A percentile compares a stretch with the other conserved stretches of the same genome.
Evolutionary conservation across 2,329 filamentous ascomycete genomes (phyloP).

Genomic region (Diaporthe vaccinii): DNA sequence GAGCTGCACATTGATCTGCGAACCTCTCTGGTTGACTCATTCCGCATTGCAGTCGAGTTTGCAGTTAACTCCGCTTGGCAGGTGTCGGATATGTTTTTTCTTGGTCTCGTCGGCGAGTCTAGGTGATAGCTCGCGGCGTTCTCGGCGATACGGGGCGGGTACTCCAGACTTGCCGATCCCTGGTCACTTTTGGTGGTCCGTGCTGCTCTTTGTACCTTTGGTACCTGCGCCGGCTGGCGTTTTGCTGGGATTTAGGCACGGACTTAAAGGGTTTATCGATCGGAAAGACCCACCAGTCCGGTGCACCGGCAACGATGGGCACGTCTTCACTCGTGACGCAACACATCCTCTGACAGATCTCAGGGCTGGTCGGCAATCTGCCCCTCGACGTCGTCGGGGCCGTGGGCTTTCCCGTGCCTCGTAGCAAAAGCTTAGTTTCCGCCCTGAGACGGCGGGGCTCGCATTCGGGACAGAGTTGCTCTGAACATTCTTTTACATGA

Average conservation of each 20-base stretch:
- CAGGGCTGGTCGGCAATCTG: constrained; percentile 6
- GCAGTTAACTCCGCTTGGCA: constrained; percentile 6
- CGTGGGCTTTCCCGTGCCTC: background rate
- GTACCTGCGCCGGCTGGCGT: background rate
- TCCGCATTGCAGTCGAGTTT: constrained; percentile 5
- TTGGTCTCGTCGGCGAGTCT: constrained; percentile 2
- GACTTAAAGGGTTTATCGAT: constrained; percentile 1
- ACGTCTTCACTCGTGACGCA: constrained; percentile 24
- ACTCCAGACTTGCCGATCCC: constrained; percentile 2
- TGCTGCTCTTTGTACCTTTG: background rate
- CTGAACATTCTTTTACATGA: background rate
- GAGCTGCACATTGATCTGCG: constrained; percentile 6
- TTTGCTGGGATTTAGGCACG: constrained; percentile 1
- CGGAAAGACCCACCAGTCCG: constrained; percentile 18
- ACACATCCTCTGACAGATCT: constrained; percentile 12
- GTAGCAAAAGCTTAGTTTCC: background rate
- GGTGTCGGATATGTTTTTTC: background rate
- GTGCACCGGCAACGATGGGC: constrained; percentile 8
- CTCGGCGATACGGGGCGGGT: constrained; percentile 14
- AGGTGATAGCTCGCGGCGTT: constrained; percentile 21
- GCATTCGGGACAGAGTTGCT: background rate
- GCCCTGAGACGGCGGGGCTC: constrained; percentile 1
- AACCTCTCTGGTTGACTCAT: constrained; percentile 3
- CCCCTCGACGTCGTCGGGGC: background rate
- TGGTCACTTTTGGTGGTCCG: background rate